Base-by-base conservation (phyloP, 495 filamentous ascomycete genomes). In the Talaromyces trachyspermus region DNA sequence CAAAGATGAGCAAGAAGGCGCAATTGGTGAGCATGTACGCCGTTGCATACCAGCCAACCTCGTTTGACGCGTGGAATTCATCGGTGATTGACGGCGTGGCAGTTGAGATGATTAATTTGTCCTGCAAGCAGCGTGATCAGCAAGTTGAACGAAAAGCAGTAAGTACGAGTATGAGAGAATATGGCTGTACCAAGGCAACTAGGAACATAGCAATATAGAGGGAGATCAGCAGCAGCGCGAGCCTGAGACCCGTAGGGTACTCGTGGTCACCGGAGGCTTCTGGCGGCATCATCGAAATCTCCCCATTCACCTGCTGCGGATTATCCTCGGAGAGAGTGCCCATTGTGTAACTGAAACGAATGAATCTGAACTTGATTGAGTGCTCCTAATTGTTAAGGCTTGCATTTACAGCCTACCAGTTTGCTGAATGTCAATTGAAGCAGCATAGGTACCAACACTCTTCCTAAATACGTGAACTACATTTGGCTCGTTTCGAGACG, bases 31-130 rank as follows among this genome's bases (percentile, higher is more conserved):
- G 76, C 39, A 86, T 71, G 49, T 78, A 80, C 12, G 69, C 66
- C 54, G 64, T 71, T 20, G 76, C 82, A 49, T 84, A 86, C 83
- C 82, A 85, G 38, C 79, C 81, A 2, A 86, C 76, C 49, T 85
- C 81, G 23, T 68, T 60, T 1, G 84, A 54, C n/a, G 75, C 69
- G 14, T 79, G 63, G 59, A 86, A 86, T 24, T 76, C 56, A 53
- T 71, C n/a, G 0, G 82, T 75, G 42, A 88, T 88, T 2, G 77
- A 79, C 1, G 82, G 82, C 48, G 84, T 84, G 15, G 82, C 82
- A 2, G 81, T 85, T 3, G 78, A 74, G 48, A 86, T 83, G 55
- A 86, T 85, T 20, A 76, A 40, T 11, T 24, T 20, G 17, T 49
- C 46, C 46, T 49, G 20, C 24, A 44, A 7, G 14, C 14, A 42